These are phyloP conservation scores for Rubia occidens DNA, from an alignment of 305 asterid genomes.

Conservation along the genomic window DNA sequence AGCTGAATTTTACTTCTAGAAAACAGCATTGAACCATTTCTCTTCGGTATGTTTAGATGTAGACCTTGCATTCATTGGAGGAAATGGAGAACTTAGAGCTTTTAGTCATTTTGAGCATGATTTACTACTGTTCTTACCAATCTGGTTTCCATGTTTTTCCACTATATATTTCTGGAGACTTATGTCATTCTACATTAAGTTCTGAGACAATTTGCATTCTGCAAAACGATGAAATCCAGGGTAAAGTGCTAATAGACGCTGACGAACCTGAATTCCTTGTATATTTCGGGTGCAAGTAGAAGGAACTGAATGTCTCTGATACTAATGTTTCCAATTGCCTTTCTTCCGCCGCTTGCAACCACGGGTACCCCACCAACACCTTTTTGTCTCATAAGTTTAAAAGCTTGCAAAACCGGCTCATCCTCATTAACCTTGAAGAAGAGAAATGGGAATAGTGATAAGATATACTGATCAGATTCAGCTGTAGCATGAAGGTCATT, in stretches of 20 bases:
- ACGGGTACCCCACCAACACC: conserved; percentile 94
- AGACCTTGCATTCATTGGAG: too few species aligned
- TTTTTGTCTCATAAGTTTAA: conserved; percentile 73
- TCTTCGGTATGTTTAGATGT: too few species aligned
- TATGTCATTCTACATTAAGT: too few species aligned
- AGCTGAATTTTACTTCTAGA: too few species aligned
- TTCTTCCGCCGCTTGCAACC: conserved; percentile 54
- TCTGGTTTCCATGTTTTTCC: neutral
- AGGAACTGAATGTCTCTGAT: conserved; percentile 93
- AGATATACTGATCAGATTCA: neutral
- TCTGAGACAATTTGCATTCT: neutral
- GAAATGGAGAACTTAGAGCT: too few species aligned
- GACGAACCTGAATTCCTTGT: conserved; percentile 68
- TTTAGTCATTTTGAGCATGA: too few species aligned
- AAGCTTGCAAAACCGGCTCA: conserved; percentile 94
- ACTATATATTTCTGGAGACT: neutral
- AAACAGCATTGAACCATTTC: too few species aligned
- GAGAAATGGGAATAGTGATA: neutral
- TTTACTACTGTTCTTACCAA: too few species aligned
- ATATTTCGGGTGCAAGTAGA: conserved; percentile 82
- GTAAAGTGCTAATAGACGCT: neutral
- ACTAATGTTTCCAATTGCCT: conserved; percentile 92
- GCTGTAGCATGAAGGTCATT: neutral
- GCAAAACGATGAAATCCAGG: neutral
- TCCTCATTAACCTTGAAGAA: conserved; percentile 62